These are phyloP conservation scores for Rhododendron henanense DNA, from an alignment of 148 eudicot genomes.

Conservation along the genomic window DNA sequence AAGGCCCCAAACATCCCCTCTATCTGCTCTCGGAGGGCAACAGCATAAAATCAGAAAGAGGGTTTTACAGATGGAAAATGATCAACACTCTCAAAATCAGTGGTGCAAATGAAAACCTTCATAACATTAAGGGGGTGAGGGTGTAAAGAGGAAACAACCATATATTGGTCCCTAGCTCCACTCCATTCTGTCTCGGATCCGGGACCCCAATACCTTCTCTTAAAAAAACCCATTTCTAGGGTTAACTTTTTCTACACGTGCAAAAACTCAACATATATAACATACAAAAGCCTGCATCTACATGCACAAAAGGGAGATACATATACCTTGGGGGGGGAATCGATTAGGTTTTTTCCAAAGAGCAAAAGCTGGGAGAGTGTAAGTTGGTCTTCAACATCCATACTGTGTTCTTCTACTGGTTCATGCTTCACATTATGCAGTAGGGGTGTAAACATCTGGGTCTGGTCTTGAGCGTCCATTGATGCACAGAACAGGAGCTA, in stretches of 20 bases:
- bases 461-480: background rate
- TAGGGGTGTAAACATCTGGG: background rate
- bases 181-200: background rate
- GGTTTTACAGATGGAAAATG: background rate
- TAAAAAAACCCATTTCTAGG: background rate
- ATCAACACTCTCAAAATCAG: background rate
- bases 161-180: background rate
- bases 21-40: background rate
- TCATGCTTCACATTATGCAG: background rate
- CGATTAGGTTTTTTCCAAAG: background rate
- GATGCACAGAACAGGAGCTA: background rate
- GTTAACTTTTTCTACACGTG: background rate
- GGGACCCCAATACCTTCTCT: background rate
- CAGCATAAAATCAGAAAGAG: background rate
- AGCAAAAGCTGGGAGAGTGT: background rate
- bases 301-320: background rate
- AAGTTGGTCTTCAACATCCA: background rate
- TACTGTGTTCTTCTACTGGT: background rate
- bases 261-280: background rate
- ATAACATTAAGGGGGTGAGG: background rate
- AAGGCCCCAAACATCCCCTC: background rate
- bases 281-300: background rate
- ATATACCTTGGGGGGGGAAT: background rate
- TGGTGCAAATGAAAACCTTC: background rate
- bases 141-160: background rate